Evolutionary conservation across 805 yeast species (phyloP).

Genomic region (Kuraishia capsulata): DNA sequence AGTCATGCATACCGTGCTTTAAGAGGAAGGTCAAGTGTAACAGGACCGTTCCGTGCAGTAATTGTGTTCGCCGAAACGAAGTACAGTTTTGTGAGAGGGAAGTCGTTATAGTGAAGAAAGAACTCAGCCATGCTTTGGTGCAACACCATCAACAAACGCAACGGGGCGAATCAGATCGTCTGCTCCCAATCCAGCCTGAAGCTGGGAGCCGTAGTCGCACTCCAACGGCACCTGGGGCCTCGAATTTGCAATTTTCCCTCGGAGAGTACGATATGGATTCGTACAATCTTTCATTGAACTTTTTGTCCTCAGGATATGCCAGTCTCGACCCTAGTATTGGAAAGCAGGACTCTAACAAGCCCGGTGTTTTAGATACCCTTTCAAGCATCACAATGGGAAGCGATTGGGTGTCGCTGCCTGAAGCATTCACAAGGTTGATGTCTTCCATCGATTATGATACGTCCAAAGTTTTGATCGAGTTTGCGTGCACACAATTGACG

Average conservation of each 20-base stretch:
- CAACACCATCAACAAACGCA: no score
- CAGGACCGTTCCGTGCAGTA: constrained; percentile 35
- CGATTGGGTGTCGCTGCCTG: constrained; percentile 10
- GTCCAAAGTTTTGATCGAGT: constrained; percentile 6
- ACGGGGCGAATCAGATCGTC: no score
- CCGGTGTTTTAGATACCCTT: no score
- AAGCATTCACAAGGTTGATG: constrained; percentile 9
- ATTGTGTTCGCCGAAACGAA: constrained; percentile 26
- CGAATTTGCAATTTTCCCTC: no score
- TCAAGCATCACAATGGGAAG: constrained; percentile 16
- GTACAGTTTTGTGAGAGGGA: constrained; percentile 23
- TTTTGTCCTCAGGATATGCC: neutral
- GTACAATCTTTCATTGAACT: neutral
- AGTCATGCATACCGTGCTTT: constrained; percentile 37
- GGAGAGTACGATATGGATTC: neutral
- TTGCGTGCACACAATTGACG: constrained; percentile 9
- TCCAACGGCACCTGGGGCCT: neutral
- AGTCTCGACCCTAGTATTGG: neutral
- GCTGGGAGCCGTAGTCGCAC: neutral
- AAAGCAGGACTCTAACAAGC: neutral
- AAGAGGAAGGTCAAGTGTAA: constrained; percentile 40
- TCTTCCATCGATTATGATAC: constrained; percentile 11
- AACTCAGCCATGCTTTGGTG: neutral
- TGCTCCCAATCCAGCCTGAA: no score
- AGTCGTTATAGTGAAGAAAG: constrained; percentile 12